Evolutionary conservation across 768 basidiomycete species (phyloP), one percentile per base, ranked within the genome.

Genomic region (Tulasnella calospora): DNA sequence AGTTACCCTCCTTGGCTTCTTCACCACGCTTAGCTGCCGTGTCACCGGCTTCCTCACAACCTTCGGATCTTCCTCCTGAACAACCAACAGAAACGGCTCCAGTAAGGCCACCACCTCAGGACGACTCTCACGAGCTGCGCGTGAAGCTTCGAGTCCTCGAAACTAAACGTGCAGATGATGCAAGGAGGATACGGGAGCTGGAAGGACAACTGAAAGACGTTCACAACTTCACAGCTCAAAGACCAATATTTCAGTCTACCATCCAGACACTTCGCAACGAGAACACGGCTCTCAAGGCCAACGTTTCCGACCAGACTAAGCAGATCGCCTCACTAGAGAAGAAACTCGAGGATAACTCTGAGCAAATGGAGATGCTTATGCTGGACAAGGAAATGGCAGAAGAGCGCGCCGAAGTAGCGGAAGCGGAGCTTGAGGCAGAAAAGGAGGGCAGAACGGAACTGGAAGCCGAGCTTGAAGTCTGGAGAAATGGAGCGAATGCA

Each of bases 311-410:
- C 81, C 82, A 85, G 19, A 85, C 90, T 10, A 88, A 92, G 79
- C 92, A 94, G 79, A 86, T 95, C n/a, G 87, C 90, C 0, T 88
- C 91, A 44, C 85, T 95, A 44, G 94, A 96, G 80, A 85, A 85
- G 21, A 88, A 93, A 33, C 86, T 94, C 0, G 85, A 91, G 2
- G 97, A 99, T 83, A 83, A 92, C 0, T 90, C 93, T 74, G 97
- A 98, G 78, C 94, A 96, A 82, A 85, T 99, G 51, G 98, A 99
- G 85, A 95, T 98, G 92, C 88, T 91, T 3, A 94, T 94, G 88
- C 85, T 99, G 81, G 98, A 99, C 83, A 95, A 95, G 85, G 98
- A 99, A 83, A 91, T 99, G 51, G 96, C 97, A 0, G 98, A 99
- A 83, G 97, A 98, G 84, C 90, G 90, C 79, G 92, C 93, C 0